A percentile compares a stretch with the other conserved stretches of the same genome.
phyloP scores from a whole-genome alignment of 371 early-diverging fungal genomes.

The Mucor indicus region DNA sequence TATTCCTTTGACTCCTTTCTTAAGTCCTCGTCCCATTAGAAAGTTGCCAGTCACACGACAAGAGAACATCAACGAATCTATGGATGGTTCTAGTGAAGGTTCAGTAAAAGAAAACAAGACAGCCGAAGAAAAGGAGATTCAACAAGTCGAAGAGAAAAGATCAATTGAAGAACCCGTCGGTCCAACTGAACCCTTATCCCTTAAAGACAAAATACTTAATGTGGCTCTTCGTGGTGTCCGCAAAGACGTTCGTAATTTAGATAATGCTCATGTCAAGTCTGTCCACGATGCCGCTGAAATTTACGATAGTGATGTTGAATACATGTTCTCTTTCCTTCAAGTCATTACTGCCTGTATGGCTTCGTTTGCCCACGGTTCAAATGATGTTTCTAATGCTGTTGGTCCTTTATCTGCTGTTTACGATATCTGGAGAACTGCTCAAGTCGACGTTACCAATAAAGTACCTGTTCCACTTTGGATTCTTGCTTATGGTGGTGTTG shows the following conservation, averaged over 20 bases:
- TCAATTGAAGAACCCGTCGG: background rate
- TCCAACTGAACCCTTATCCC: background rate
- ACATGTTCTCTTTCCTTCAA: constrained; percentile 83
- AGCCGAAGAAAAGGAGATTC: background rate
- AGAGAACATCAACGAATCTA: constrained; percentile 6
- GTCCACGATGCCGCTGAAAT: constrained; percentile 63
- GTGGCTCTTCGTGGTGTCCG: constrained; percentile 45
- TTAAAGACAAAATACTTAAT: constrained; percentile 14
- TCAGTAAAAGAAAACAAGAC: constrained; percentile 2
- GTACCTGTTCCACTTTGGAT: constrained; percentile 73
- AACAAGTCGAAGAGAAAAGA: background rate
- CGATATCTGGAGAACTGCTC: constrained; percentile 65
- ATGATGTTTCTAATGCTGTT: constrained; percentile 88
- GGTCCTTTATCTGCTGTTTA: constrained; percentile 73
- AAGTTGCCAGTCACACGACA: background rate
- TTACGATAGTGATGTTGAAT: constrained; percentile 79
- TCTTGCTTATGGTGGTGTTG: constrained; percentile 72
- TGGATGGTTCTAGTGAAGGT: constrained; percentile 6
- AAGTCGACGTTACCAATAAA: constrained; percentile 48
- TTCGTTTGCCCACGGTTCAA: constrained; percentile 88
- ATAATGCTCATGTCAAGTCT: constrained; percentile 35
- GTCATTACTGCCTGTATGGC: constrained; percentile 80
- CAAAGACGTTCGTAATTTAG: constrained; percentile 58
- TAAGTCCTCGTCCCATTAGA: constrained; percentile 43
- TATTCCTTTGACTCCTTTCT: constrained; percentile 51